Evolutionary conservation across 495 filamentous ascomycete species (phyloP), one percentile per base, ranked within the genome.

Genomic region (Daldinia bambusicola): DNA sequence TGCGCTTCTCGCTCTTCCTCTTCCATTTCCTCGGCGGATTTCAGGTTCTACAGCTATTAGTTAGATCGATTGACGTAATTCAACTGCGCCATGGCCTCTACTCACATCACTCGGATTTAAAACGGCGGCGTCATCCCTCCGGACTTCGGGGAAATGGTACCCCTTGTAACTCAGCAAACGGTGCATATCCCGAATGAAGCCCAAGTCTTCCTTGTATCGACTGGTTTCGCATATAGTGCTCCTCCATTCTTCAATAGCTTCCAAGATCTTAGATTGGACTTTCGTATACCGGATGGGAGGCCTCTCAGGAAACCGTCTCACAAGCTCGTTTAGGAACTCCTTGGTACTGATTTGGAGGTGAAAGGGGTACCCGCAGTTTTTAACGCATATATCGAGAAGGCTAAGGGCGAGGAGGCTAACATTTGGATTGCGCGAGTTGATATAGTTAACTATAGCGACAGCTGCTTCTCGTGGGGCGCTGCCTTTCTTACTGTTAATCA

Each of bases 361-460:
- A 80, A 99, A 99, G 16, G 96, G 93, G 81, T 99, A 99, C 74
- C 95, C 95, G 88, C 95, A 99, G 80, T 99, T 99, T 83, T 99
- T 99, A 78, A 98, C 95, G 79, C 94, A 98, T 55, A 98, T 98
- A 77, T 99, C 95, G 76, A 99, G 91, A 59, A 99, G 89, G 87
- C 91, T 83, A 77, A 99, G 86, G 61, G 95, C 96, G 45, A 98
- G 86, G 74, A 98, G 83, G 56, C 94, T 89, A 65, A 99, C 92
- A 83, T 98, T 99, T 56, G 92, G 91, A 78, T 98, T 98, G 78
- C 95, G 92, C 78, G 95, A 91, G 81, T 98, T 98, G 85, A 98
- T 89, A 70, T 94, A 91, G 78, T 92, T 91, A 71, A 98, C 95
- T 74, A 98, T 97, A 64, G 95, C 89, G 61, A 97, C 87, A 31